phyloP scores from a whole-genome alignment of 352 stramenopile genomes.

The Thraustochytrium sp. region DNA sequence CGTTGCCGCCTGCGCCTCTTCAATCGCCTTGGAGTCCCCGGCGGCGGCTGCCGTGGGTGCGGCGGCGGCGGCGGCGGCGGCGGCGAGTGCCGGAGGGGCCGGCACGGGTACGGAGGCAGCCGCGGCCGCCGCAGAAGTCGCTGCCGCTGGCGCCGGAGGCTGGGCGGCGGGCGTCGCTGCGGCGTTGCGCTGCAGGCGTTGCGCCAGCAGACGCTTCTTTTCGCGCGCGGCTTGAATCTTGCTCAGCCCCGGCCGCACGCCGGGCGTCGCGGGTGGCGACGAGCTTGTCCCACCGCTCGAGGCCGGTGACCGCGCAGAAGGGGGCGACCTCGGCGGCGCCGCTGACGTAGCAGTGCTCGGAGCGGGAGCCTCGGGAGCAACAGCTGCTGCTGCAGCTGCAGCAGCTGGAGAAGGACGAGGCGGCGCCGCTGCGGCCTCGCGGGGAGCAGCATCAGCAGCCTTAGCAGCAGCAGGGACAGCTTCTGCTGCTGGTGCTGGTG shows the following conservation, averaged over 20 bases:
- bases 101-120: neutral
- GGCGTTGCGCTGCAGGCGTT: neutral
- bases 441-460: neutral
- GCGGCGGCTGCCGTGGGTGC: neutral
- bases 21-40: neutral
- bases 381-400: neutral
- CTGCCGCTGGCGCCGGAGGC: neutral
- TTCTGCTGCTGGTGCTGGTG: neutral
- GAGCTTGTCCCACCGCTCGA: no score
- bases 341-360: no score
- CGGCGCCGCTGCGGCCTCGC: neutral
- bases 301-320: no score
- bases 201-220: neutral
- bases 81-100: no score
- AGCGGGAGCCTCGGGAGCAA: no score
- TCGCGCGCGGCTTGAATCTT: constrained; percentile 5
- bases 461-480: neutral
- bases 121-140: neutral
- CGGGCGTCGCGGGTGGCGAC: neutral
- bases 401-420: no score
- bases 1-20: neutral
- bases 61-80: no score
- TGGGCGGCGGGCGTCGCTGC: neutral
- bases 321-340: no score
- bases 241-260: neutral